Conservation (phyloP, 2,329 filamentous ascomycete genomes). For the Stenocarpella maydis region DNA sequence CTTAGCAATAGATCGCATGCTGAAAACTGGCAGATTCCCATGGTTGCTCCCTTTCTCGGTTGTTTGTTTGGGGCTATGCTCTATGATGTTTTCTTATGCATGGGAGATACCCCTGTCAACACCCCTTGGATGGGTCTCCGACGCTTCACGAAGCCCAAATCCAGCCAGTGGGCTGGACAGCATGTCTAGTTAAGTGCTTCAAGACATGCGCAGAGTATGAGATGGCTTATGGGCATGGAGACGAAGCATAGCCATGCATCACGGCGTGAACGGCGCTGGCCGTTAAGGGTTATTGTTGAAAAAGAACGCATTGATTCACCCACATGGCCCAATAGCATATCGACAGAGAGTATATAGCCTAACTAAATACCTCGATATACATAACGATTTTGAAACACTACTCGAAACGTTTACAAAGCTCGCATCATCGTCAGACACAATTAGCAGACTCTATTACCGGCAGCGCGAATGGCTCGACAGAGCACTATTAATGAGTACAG, state of each 20-base stretch:
- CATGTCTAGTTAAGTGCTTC: not conserved
- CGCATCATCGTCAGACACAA: too few relatives aligned
- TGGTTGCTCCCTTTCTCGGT: constrained; percentile 75
- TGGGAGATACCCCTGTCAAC: constrained; percentile 75
- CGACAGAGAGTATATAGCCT: too few relatives aligned
- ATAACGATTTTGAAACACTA: too few relatives aligned
- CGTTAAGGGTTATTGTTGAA: not conserved
- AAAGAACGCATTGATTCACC: too few relatives aligned
- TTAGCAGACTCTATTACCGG: too few relatives aligned
- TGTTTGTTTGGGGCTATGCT: constrained; percentile 70
- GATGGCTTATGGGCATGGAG: not conserved
- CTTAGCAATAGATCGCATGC: constrained; percentile 16
- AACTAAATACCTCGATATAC: too few relatives aligned
- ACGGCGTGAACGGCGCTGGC: too few relatives aligned
- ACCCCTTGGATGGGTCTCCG: constrained; percentile 71
- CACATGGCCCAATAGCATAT: too few relatives aligned
- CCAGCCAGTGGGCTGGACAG: constrained; percentile 42
- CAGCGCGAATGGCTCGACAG: too few relatives aligned
- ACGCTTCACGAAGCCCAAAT: constrained; percentile 51
- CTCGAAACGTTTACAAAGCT: too few relatives aligned
- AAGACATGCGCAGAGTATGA: not conserved
- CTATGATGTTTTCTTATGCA: constrained; percentile 75
- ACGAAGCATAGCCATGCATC: not conserved
- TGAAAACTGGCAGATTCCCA: constrained; percentile 63
- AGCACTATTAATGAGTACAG: too few relatives aligned